Evolutionary conservation across 2,329 filamentous ascomycete species (phyloP), one percentile per base, ranked within the genome.

Genomic region (Myrmaecium sp.): DNA sequence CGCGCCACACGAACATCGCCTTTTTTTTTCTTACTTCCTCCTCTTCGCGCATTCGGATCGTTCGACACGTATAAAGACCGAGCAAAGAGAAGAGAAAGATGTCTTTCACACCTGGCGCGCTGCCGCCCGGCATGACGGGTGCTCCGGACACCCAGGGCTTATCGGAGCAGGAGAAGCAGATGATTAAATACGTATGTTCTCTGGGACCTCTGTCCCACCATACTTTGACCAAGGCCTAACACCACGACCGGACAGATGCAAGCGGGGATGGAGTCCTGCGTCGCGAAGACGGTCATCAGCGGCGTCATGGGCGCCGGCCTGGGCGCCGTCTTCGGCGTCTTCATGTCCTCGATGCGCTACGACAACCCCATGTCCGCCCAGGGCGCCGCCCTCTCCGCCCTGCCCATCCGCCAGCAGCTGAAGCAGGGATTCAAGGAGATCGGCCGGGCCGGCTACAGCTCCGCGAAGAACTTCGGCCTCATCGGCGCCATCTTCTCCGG

Each of bases 271-370:
- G 84, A 95, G 54, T 91, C 81, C 17, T 98, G 89, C 49, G 71
- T 76, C 14, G 74, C 74, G 31, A 98, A 98, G 55, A 79, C 82
- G 11, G 74, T 71, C 40, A 77, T 98, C 56, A 79, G 84, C 0
- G 89, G 86, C 30, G 80, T 77, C 14, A 91, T 91, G 70, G 89
- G 89, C 10, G 94, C 94, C 44, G 89, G 75, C 19, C 74, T 98
- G 38, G 89, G 89, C 35, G 89, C 83, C 43, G 62, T 91, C 22
- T 98, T 98, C 41, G 89, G 89, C 40, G 67, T 95, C 43, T 98
- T 98, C 62, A 98, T 95, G 86, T 82, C 84, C 32, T 89, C 80
- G 45, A 98, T 98, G 89, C 77, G 82, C 55, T 98, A 98, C 67
- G 89, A 98, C 51, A 94, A 84, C 0, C 80, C 86, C 32, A 75